Percentiles rank a stretch among this genome's conserved stretches.
phyloP scores from a whole-genome alignment of 768 basidiomycete genomes.

The Brasilioporus rufonigricans region DNA sequence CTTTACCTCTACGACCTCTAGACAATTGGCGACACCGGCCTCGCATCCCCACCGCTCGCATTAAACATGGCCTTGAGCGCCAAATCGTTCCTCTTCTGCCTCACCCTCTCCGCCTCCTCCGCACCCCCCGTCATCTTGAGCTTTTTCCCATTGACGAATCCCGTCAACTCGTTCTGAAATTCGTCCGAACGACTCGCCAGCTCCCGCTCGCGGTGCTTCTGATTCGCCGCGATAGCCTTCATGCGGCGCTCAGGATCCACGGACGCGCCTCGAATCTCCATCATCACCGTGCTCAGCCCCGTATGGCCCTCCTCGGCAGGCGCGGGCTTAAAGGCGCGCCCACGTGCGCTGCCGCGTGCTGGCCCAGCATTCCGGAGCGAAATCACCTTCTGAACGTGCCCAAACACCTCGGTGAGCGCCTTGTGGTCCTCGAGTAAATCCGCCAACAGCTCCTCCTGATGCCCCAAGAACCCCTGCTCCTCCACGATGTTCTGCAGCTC shows the following conservation, averaged over 20 bases:
- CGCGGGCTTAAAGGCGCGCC: conserved; percentile 56
- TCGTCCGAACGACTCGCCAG: conserved; percentile 72
- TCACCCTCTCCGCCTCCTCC: conserved; percentile 84
- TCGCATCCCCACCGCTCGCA: conserved; percentile 7
- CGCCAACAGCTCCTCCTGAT: conserved; percentile 87
- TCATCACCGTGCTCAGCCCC: conserved; percentile 76
- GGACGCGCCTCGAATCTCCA: conserved; percentile 83
- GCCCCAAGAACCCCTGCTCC: conserved; percentile 90
- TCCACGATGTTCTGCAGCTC: conserved; percentile 96
- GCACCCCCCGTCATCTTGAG: conserved; percentile 95
- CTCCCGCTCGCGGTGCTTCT: conserved; percentile 77
- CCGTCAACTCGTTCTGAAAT: conserved; percentile 77
- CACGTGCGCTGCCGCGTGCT: conserved; percentile 37
- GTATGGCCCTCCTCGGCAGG: conserved; percentile 65
- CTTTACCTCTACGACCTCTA: background rate
- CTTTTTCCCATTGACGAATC: conserved; percentile 86
- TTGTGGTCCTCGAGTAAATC: conserved; percentile 93
- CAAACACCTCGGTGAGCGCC: conserved; percentile 81
- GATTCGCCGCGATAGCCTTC: conserved; percentile 90
- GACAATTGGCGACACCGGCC: conserved; percentile 3
- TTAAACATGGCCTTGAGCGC: conserved; percentile 89
- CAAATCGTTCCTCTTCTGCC: conserved; percentile 80
- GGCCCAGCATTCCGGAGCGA: conserved; percentile 54
- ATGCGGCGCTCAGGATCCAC: conserved; percentile 81
- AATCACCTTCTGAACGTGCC: conserved; percentile 89